Conservation (phyloP, 129 eudicot genomes). For the Escallonia herrerae region DNA sequence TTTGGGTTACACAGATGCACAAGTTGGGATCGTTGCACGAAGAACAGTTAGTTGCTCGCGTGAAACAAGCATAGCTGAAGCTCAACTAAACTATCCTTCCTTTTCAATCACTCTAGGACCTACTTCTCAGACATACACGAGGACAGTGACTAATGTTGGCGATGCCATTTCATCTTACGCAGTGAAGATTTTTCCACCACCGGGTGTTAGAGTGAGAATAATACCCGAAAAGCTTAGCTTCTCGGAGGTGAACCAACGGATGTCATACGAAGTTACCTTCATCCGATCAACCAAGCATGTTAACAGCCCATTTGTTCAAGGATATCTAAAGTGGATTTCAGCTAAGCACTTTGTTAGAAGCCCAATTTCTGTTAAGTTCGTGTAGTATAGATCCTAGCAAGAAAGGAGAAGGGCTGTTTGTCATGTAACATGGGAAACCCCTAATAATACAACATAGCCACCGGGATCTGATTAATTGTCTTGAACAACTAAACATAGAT, state of each 20-base stretch:
- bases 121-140: background rate
- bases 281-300: background rate
- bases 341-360: slow-evolving; percentile 1
- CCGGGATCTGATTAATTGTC: too few relatives aligned
- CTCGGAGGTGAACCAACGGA: slow-evolving; percentile 3
- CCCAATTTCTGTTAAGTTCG: slow-evolving; percentile 8
- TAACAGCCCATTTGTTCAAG: background rate
- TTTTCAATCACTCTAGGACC: slow-evolving; percentile 6
- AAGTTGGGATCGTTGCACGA: slow-evolving; percentile 2
- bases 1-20: slow-evolving; percentile 20
- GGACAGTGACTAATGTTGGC: slow-evolving; percentile 15
- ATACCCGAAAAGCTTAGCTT: background rate
- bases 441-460: too few relatives aligned
- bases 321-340: slow-evolving; percentile 10
- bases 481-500: too few relatives aligned
- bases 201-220: slow-evolving; percentile 8
- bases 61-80: slow-evolving; percentile 11
- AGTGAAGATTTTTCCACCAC: background rate
- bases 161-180: slow-evolving; percentile 6
- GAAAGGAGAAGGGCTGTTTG: too few relatives aligned
- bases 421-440: too few relatives aligned
- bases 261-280: slow-evolving; percentile 8
- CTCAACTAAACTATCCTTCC: slow-evolving; percentile 22
- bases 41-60: slow-evolving; percentile 13
- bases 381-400: background rate